Evolutionary conservation across 192 early-diverging fungal species (phyloP).

Genomic region (Hyaloraphidium curvatum): DNA sequence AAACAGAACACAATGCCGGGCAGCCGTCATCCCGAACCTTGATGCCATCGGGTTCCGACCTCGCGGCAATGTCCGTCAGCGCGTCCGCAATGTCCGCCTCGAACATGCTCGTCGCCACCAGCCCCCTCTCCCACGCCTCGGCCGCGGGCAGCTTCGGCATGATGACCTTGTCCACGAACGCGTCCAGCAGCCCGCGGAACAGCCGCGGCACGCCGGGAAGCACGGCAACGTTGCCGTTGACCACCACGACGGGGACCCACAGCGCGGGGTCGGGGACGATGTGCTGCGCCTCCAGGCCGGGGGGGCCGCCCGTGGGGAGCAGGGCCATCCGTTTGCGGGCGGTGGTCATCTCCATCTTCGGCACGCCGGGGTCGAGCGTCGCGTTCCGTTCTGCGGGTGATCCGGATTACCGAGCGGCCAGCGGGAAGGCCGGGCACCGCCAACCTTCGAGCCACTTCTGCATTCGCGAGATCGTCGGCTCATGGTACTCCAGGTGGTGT

Average conservation of each 20-base stretch:
- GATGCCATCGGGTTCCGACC: conserved; percentile 9
- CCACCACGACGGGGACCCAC: conserved; percentile 54
- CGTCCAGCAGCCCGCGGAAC: conserved; percentile 24
- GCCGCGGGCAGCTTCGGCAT: conserved; percentile 8
- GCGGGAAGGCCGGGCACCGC: background rate
- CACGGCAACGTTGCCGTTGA: conserved; percentile 40
- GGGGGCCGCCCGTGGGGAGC: conserved; percentile 21
- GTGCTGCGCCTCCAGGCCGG: conserved; percentile 5
- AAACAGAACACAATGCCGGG: background rate
- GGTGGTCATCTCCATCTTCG: conserved; percentile 11
- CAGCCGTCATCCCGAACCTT: conserved; percentile 9
- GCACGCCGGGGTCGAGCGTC: background rate
- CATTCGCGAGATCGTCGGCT: conserved; percentile 36
- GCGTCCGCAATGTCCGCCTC: conserved; percentile 24
- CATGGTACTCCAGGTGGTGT: conserved; percentile 23
- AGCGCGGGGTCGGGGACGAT: conserved; percentile 22
- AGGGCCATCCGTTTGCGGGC: conserved; percentile 45
- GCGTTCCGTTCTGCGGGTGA: background rate
- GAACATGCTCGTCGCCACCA: conserved; percentile 21
- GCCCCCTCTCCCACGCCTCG: conserved; percentile 14
- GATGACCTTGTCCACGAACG: conserved; percentile 8
- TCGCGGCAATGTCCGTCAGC: conserved; percentile 17
- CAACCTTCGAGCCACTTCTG: background rate
- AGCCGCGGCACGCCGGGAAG: conserved; percentile 48
- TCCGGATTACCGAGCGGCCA: background rate